A percentile compares a stretch with the other conserved stretches of the same genome.
Evolutionary conservation across 306 rosid species (phyloP).

Genomic region (Vachellia collinsii): DNA sequence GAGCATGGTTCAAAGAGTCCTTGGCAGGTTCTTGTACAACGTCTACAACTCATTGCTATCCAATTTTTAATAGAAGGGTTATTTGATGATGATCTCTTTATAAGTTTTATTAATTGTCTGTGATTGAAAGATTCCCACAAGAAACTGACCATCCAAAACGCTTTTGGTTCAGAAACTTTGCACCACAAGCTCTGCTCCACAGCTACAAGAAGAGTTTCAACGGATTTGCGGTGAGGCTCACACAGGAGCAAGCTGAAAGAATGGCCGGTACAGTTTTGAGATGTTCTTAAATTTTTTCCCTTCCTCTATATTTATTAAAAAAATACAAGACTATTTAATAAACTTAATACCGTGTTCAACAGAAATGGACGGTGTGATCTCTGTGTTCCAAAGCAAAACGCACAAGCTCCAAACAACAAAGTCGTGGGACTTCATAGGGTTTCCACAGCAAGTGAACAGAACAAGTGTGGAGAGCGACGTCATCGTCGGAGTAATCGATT

Average conservation of each 20-base stretch:
- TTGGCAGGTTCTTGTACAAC: conserved; percentile 33
- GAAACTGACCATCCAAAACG: neutral
- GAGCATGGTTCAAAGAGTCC: conserved; percentile 29
- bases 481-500: conserved; percentile 47
- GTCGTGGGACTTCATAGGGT: conserved; percentile 58
- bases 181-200: conserved; percentile 16
- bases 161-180: neutral
- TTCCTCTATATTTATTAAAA: neutral
- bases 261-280: conserved; percentile 10
- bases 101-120: neutral
- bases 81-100: neutral
- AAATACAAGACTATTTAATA: neutral
- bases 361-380: conserved; percentile 40
- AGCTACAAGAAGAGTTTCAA: conserved; percentile 37
- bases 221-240: conserved; percentile 39
- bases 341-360: neutral
- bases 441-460: conserved; percentile 20
- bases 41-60: neutral
- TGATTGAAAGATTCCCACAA: neutral
- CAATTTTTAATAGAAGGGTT: neutral
- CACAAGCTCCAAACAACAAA: conserved; percentile 33
- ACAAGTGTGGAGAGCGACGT: conserved; percentile 31
- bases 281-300: too few relatives aligned
- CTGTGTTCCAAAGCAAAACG: conserved; percentile 29
- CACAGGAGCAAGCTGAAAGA: conserved; percentile 39